Conservation (phyloP, 176 grass and related monocot genomes). For the Bolboschoenus planiculmis region DNA sequence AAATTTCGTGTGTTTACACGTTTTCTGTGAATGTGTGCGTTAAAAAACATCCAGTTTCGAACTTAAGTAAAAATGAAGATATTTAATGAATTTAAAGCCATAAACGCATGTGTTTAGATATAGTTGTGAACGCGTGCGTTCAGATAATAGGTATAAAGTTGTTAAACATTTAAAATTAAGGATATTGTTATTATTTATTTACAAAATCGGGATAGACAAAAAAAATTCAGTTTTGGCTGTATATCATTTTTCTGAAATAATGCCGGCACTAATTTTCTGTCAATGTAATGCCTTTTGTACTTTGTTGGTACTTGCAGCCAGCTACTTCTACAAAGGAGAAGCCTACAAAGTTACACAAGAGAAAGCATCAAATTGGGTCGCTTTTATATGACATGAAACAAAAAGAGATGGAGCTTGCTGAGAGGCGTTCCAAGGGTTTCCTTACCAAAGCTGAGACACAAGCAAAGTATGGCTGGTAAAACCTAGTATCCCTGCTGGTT, state of each 20-base stretch:
- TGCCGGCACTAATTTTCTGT: not conserved
- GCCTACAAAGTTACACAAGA: conserved; percentile 81
- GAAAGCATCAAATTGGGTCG: conserved; percentile 93
- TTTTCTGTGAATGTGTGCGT: too few relatives aligned
- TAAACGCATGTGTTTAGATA: too few relatives aligned
- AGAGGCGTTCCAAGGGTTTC: conserved; percentile 76
- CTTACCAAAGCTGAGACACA: conserved; percentile 95
- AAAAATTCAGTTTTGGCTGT: too few relatives aligned
- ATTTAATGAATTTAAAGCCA: too few relatives aligned
- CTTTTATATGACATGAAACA: conserved; percentile 73
- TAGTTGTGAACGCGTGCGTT: too few relatives aligned
- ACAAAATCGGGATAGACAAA: too few relatives aligned
- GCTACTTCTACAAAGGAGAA: conserved; percentile 69
- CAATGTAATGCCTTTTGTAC: not conserved
- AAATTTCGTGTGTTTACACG: too few relatives aligned
- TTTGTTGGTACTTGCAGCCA: conserved; percentile 35
- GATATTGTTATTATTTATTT: too few relatives aligned
- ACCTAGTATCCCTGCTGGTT: not conserved
- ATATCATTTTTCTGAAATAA: not conserved
- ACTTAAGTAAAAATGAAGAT: too few relatives aligned
- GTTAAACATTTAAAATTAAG: too few relatives aligned
- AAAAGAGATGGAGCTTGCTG: conserved; percentile 88
- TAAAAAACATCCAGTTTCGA: too few relatives aligned
- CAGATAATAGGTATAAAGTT: too few relatives aligned
- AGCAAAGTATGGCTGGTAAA: conserved; percentile 94